A percentile compares a stretch with the other conserved stretches of the same genome.
phyloP scores from a whole-genome alignment of 2,329 filamentous ascomycete species.

The Penicillium aurantiogriseum region DNA sequence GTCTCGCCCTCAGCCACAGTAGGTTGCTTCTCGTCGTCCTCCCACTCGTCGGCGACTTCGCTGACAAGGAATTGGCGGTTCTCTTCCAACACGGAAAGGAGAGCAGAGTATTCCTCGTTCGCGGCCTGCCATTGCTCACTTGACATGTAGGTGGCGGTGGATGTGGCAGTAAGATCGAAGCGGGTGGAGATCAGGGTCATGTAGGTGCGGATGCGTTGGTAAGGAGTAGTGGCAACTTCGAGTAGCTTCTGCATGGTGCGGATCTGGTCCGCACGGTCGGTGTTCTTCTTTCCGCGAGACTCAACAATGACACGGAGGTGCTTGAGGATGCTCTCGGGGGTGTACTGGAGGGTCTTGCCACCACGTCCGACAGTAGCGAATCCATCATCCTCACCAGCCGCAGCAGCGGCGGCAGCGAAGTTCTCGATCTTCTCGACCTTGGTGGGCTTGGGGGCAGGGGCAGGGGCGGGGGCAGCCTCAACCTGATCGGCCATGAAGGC shows the following conservation, averaged over 20 bases:
- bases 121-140: slow-evolving; percentile 96
- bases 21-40: slow-evolving; percentile 94
- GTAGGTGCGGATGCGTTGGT: slow-evolving; percentile 90
- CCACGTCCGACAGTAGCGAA: slow-evolving; percentile 87
- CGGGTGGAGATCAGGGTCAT: slow-evolving; percentile 88
- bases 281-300: slow-evolving; percentile 98
- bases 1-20: slow-evolving; percentile 69
- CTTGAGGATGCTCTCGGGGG: slow-evolving; percentile 97
- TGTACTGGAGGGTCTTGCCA: slow-evolving; percentile 86
- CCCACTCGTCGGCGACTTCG: slow-evolving; percentile 95
- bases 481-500: slow-evolving; percentile 83
- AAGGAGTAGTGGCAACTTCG: slow-evolving; percentile 85
- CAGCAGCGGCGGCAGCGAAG: slow-evolving; percentile 48
- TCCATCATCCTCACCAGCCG: slow-evolving; percentile 71
- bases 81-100: slow-evolving; percentile 75
- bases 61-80: slow-evolving; percentile 81
- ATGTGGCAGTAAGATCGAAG: slow-evolving; percentile 85
- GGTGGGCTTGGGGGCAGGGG: slow-evolving; percentile 52
- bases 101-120: slow-evolving; percentile 75
- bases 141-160: slow-evolving; percentile 73
- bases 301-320: slow-evolving; percentile 90
- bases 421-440: slow-evolving; percentile 40
- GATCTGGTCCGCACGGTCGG: slow-evolving; percentile 91
- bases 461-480: slow-evolving; percentile 53
- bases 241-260: slow-evolving; percentile 93